Base-by-base conservation (phyloP, 768 basidiomycete genomes). In the Mycena crocata region DNA sequence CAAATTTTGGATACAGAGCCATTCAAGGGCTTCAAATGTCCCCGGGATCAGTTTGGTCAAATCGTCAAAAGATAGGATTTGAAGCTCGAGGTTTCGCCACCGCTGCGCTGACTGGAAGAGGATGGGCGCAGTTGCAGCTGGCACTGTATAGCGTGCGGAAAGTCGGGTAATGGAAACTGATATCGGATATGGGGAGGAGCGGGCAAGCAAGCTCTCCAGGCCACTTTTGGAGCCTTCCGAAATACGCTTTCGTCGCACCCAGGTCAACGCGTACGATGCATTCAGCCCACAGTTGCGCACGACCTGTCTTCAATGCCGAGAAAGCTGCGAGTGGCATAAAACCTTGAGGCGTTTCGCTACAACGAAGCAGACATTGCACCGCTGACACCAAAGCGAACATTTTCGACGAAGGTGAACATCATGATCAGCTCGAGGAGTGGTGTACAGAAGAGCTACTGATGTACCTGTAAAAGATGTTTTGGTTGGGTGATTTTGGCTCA, bases 271-370 rank as follows among this genome's bases (percentile, higher is more conserved):
- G 4, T 7, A 64, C n/a, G 37, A 51, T 30, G 4, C 63, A 28
- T 50, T 64, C 55, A 6, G 57, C 50, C 64, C 64, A 65, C n/a
- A 59, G 37, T n/a, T 31, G 23, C 14, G 64, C 1, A 54, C 51
- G 10, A 54, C 24, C 32, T 65, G 49, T 17, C 64, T 31, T 57
- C 64, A 65, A 34, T 59, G 32, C 14, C 49, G 14, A 46, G 39
- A 65, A 30, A 65, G 57, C 19, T 65, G 64, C 19, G 57, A 50
- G 5, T 58, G 50, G 26, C 48, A 10, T 3, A 65, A 23, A 17
- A 58, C 30, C 10, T 42, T 57, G 4, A n/a, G 44, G 37, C 6
- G 26, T 37, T 9, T 37, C 10, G 37, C 17, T 37, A 17, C 17
- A 17, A 37, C 10, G 37, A 17, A 37, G 37, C 9, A 37, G 17